These are phyloP conservation scores for Rhizomucor pusillus DNA, from an alignment of 371 early-diverging fungal genomes.

Conservation along the genomic window DNA sequence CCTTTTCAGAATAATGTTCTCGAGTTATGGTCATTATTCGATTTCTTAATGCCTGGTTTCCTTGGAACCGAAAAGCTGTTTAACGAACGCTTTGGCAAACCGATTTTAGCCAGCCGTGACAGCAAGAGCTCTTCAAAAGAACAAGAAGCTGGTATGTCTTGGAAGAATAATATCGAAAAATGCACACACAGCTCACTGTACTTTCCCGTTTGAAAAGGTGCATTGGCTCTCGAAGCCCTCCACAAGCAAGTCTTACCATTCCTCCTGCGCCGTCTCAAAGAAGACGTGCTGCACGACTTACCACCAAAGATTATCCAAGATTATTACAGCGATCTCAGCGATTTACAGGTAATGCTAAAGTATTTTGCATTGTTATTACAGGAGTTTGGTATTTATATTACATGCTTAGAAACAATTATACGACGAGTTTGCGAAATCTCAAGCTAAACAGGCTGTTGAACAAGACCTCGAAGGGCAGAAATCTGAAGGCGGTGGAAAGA, in stretches of 20 bases:
- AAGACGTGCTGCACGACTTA: conserved; percentile 97
- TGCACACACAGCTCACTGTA: neutral
- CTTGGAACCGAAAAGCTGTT: conserved; percentile 90
- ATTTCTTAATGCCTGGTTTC: conserved; percentile 98
- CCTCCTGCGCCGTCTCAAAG: conserved; percentile 96
- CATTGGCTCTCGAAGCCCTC: conserved; percentile 87
- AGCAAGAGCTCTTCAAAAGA: conserved; percentile 82
- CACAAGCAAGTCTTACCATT: conserved; percentile 98
- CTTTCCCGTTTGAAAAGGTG: conserved; percentile 45
- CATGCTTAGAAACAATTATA: conserved; percentile 74
- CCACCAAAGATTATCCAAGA: conserved; percentile 99
- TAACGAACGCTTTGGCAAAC: conserved; percentile 84
- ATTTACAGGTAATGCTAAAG: conserved; percentile 54
- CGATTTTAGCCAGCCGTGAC: conserved; percentile 88
- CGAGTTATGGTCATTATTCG: conserved; percentile 98
- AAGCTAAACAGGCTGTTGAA: conserved; percentile 53
- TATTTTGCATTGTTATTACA: too few relatives aligned
- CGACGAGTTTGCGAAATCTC: conserved; percentile 79
- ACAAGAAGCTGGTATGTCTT: conserved; percentile 65
- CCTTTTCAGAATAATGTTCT: conserved; percentile 83
- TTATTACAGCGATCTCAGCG: conserved; percentile 94
- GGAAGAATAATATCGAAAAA: neutral
- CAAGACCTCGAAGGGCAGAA: conserved; percentile 37
- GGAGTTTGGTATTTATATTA: too few relatives aligned
- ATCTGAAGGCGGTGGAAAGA: conserved; percentile 27